Conservation (phyloP, 2,329 filamentous ascomycete genomes). For the Diaporthe velutina region DNA sequence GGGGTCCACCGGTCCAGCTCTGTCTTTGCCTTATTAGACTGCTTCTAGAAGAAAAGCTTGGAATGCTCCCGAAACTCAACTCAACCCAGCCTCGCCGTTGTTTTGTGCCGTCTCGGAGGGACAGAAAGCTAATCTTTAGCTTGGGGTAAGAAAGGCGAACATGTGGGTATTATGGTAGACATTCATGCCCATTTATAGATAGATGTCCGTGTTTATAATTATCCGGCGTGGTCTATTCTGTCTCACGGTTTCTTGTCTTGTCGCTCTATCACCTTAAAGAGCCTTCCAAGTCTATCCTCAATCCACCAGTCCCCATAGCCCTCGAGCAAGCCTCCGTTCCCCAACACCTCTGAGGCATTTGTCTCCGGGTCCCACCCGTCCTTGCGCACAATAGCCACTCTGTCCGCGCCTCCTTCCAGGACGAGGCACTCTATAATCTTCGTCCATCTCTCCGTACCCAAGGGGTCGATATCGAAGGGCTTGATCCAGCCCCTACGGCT, state of each 20-base stretch:
- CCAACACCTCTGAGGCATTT: conserved; percentile 46
- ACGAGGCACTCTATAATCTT: conserved; percentile 46
- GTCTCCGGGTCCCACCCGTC: conserved; percentile 49
- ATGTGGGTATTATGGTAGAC: background rate
- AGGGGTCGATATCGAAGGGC: conserved; percentile 45
- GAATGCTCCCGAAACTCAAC: conserved; percentile 29
- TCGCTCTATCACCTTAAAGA: background rate
- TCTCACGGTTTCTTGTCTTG: background rate
- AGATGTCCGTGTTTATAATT: background rate
- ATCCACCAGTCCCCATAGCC: conserved; percentile 23
- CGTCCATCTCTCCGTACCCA: conserved; percentile 48
- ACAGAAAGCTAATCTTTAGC: background rate
- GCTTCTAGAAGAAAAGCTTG: conserved; percentile 29
- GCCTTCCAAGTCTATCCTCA: conserved; percentile 12
- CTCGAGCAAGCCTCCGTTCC: conserved; percentile 21
- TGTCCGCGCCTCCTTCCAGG: conserved; percentile 45
- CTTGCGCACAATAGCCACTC: conserved; percentile 43
- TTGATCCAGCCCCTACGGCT: conserved; percentile 48
- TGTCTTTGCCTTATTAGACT: background rate
- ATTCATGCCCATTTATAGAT: background rate
- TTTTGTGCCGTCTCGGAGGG: background rate
- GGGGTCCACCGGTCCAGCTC: background rate
- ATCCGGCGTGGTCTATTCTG: background rate
- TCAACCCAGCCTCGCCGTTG: conserved; percentile 1
- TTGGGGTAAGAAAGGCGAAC: background rate